Evolutionary conservation across 768 basidiomycete genomes (phyloP).

Genomic region (Boletus edulis): DNA sequence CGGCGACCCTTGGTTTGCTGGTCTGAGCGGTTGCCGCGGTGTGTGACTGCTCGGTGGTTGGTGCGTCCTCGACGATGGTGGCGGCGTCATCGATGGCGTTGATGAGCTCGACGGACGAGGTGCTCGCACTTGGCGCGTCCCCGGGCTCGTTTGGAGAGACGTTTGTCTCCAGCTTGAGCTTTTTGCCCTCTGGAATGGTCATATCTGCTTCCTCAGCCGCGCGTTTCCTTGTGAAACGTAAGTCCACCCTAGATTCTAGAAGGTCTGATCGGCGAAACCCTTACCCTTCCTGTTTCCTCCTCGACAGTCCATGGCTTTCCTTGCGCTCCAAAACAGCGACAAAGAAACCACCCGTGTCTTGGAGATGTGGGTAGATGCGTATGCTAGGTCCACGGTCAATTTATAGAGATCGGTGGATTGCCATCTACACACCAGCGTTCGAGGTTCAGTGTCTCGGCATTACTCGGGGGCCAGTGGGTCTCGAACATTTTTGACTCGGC

Average conservation of each 20-base stretch:
- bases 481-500: constrained; percentile 59
- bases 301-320: constrained; percentile 2
- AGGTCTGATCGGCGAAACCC: background rate
- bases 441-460: constrained; percentile 58
- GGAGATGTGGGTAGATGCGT: constrained; percentile 91
- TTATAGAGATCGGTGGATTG: background rate
- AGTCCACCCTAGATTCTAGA: background rate
- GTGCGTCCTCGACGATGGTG: constrained; percentile 1
- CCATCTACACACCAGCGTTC: constrained; percentile 61
- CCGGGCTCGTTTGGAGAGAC: constrained; percentile 3
- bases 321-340: constrained; percentile 81
- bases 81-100: constrained; percentile 2
- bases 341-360: constrained; percentile 97
- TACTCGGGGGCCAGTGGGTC: constrained; percentile 80
- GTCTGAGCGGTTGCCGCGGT: background rate
- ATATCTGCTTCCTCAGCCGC: constrained; percentile 40
- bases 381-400: constrained; percentile 46
- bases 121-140: constrained; percentile 1
- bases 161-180: constrained; percentile 39
- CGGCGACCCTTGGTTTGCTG: constrained; percentile 20
- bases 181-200: constrained; percentile 48
- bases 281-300: constrained; percentile 17
- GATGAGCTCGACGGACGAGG: constrained; percentile 1
- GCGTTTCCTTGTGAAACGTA: constrained; percentile 42
- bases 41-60: background rate